Evolutionary conservation across 1,284 basidiomycete species (phyloP).

Genomic region (Cryptococcus deneoformans): DNA sequence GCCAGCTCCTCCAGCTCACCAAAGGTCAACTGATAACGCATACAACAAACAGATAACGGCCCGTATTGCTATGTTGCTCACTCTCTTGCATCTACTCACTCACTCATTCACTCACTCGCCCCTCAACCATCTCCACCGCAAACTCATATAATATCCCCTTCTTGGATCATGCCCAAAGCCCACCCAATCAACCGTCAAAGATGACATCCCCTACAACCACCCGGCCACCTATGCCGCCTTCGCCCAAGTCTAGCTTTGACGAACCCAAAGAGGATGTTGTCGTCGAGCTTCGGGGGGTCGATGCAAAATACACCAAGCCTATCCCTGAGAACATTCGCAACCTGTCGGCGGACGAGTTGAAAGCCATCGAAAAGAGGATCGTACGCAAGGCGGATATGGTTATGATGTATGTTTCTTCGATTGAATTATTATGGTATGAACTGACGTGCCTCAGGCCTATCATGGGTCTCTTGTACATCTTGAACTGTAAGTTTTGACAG

Average conservation of each 20-base stretch:
- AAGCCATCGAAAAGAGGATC: constrained; percentile 20
- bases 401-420: constrained; percentile 20
- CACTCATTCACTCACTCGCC: too few species aligned
- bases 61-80: too few species aligned
- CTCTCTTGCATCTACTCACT: too few species aligned
- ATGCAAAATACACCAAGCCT: not conserved
- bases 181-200: not conserved
- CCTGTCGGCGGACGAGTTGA: constrained; percentile 21
- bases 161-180: not conserved
- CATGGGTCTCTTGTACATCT: constrained; percentile 30
- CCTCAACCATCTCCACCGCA: not conserved
- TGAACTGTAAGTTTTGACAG: constrained; percentile 26
- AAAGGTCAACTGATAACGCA: too few species aligned
- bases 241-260: not conserved
- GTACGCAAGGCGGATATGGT: constrained; percentile 30
- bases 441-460: constrained; percentile 13
- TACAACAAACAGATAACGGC: too few species aligned
- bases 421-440: not conserved
- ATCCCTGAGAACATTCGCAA: constrained; percentile 21
- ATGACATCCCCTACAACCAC: not conserved
- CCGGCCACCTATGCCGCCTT: not conserved
- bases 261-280: constrained; percentile 2
- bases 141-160: not conserved
- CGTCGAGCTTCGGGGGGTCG: constrained; percentile 3
- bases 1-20: too few species aligned